These are phyloP conservation scores for Populus tomentosa DNA, from an alignment of 441 rosid genomes.

Conservation along the genomic window DNA sequence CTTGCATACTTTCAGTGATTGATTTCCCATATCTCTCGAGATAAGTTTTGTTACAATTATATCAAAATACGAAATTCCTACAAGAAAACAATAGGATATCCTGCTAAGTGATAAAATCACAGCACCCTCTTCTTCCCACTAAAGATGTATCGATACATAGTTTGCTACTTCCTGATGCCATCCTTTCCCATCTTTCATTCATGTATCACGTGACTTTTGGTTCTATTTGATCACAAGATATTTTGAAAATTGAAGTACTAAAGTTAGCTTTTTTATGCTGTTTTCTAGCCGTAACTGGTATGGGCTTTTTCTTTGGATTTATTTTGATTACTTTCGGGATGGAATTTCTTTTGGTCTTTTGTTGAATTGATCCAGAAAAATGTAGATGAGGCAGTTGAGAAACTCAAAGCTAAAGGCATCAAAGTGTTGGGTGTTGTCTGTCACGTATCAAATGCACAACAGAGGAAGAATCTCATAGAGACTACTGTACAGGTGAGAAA, in stretches of 20 bases:
- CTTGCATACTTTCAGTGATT: background rate
- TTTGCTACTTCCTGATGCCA: background rate
- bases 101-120: background rate
- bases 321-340: background rate
- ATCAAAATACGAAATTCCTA: background rate
- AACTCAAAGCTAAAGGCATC: slow-evolving; percentile 63
- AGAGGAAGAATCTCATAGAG: slow-evolving; percentile 66
- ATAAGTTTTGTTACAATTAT: background rate
- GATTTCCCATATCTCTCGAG: background rate
- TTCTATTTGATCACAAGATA: background rate
- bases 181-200: background rate
- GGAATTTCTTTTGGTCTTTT: background rate
- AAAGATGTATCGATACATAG: background rate
- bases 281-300: background rate
- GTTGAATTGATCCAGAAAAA: slow-evolving; percentile 47
- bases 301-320: background rate
- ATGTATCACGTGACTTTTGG: background rate
- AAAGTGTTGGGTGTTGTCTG: slow-evolving; percentile 77
- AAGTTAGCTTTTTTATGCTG: background rate
- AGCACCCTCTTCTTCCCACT: background rate
- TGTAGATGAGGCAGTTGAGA: slow-evolving; percentile 71
- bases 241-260: background rate
- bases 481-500: slow-evolving; percentile 53
- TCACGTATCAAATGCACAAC: slow-evolving; percentile 76
- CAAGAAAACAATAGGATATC: background rate